Evolutionary conservation across 345 rosid genomes (phyloP), one percentile per base, ranked within the genome.

Genomic region (Salix caprea): DNA sequence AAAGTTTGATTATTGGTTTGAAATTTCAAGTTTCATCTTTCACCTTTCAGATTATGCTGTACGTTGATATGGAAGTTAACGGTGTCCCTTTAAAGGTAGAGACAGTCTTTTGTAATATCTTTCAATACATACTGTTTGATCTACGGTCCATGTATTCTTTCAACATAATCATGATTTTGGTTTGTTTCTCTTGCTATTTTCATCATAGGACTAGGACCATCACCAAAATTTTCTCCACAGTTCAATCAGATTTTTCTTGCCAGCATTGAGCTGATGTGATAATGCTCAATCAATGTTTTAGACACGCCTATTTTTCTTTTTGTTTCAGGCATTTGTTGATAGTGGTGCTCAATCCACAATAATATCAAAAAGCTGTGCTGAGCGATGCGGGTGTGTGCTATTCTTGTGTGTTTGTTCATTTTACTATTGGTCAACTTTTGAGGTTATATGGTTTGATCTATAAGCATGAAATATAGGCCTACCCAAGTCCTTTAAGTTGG

Each of bases 341-440:
- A 93, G 98, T 80, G 98, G 99, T 80, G 99, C 99, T 54, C 97
- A 96, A 82, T 93, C 99, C 2, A 96, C 99, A 54, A 96, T 96
- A 77, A 96, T 96, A 83, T 96, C 99, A 80, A 93, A 92, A 90
- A 92, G 89, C 82, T 96, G 99, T 87, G 99, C 98, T 24, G 98
- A 96, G 87, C 91, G 88, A 74, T 92, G 91, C 73, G 97, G 98
- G 99, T 96, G 86, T 80, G 87, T 86, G 23, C 74, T 75, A 15
- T 72, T 30, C 19, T 64, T 5, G 14, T 24, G 64, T 4, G 11
- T n/a, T 11, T 23, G 28, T 58, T 58, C 64, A 24, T 58, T 58
- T 23, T n/a, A 42, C 6, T 58, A 23, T 58, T 58, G 62, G 64
- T 58, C 28, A 23, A 58, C 28, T 58, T 10, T n/a, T n/a, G 28